A percentile compares a stretch with the other conserved stretches of the same genome.
phyloP scores from a whole-genome alignment of 2,329 filamentous ascomycete genomes.

The Diaporthe sp. region DNA sequence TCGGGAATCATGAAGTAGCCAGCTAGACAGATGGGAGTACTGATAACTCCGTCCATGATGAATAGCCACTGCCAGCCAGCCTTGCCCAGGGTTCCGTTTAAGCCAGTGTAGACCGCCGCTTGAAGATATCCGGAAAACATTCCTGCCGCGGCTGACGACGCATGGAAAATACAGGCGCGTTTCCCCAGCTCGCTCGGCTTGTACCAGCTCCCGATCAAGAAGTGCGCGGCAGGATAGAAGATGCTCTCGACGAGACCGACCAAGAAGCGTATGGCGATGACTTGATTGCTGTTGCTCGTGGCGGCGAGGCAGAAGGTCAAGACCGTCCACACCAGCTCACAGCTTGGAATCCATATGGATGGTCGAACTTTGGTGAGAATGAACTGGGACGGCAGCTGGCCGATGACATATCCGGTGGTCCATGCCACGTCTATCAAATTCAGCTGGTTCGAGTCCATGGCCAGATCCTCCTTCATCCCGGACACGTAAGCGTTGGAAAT shows the following conservation, averaged over 20 bases:
- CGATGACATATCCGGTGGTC: conserved; percentile 73
- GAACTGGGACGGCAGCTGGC: conserved; percentile 56
- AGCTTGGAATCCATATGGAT: conserved; percentile 57
- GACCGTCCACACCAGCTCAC: conserved; percentile 54
- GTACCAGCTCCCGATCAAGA: conserved; percentile 61
- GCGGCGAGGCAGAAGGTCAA: conserved; percentile 55
- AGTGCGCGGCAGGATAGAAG: conserved; percentile 56
- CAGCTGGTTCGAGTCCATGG: conserved; percentile 66
- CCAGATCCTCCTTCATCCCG: conserved; percentile 65
- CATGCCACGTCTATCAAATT: conserved; percentile 68
- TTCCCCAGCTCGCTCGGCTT: conserved; percentile 59
- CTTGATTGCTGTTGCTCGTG: conserved; percentile 53
- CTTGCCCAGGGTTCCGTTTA: conserved; percentile 55
- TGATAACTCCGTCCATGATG: conserved; percentile 58
- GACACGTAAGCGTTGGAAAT: conserved; percentile 57
- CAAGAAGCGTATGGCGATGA: conserved; percentile 60
- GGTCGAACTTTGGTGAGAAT: conserved; percentile 59
- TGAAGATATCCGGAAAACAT: conserved; percentile 61
- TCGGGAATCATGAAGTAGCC: conserved; percentile 54
- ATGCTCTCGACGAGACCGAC: conserved; percentile 56
- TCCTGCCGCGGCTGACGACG: conserved; percentile 52
- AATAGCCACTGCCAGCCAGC: conserved; percentile 63
- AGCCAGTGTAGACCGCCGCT: conserved; percentile 56
- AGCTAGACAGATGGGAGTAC: conserved; percentile 50
- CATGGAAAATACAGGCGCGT: conserved; percentile 58